These are phyloP conservation scores for Spizellomyces sp. DNA, from an alignment of 192 early-diverging fungal species.

Conservation along the genomic window DNA sequence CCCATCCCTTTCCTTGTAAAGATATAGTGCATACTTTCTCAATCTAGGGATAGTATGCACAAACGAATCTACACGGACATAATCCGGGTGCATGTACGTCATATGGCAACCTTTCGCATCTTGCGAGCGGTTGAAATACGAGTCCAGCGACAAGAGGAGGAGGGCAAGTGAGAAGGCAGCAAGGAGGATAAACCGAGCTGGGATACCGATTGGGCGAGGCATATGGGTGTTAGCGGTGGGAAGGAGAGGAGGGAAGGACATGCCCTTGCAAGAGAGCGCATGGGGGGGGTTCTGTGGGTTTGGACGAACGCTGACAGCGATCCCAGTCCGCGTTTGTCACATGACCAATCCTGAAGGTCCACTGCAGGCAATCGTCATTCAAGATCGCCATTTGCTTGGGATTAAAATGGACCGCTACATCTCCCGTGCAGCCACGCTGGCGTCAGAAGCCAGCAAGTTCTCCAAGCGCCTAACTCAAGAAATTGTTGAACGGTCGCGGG, in stretches of 20 bases:
- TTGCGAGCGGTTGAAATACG: slow-evolving; percentile 66
- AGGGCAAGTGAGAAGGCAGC: slow-evolving; percentile 4
- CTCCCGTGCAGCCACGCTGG: slow-evolving; percentile 31
- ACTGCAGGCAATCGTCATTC: too few species aligned
- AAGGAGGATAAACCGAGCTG: not conserved
- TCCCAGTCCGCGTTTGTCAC: too few species aligned
- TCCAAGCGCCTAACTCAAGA: slow-evolving; percentile 51
- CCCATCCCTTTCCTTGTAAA: slow-evolving; percentile 68
- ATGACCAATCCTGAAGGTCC: too few species aligned
- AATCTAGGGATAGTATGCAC: slow-evolving; percentile 34
- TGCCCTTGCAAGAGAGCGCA: too few species aligned
- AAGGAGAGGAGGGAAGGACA: too few species aligned
- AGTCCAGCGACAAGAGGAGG: slow-evolving; percentile 45
- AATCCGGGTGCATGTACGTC: slow-evolving; percentile 62
- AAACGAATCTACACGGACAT: slow-evolving; percentile 56
- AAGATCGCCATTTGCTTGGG: too few species aligned
- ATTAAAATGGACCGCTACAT: slow-evolving; percentile 33
- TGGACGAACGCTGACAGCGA: too few species aligned
- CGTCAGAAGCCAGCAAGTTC: slow-evolving; percentile 40
- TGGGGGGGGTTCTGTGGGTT: too few species aligned
- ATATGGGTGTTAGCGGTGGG: too few species aligned
- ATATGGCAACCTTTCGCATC: slow-evolving; percentile 57
- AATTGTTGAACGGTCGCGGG: slow-evolving; percentile 86
- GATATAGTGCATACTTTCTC: slow-evolving; percentile 71
- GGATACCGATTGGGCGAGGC: not conserved